Evolutionary conservation across 331 rosid genomes (phyloP), one percentile per base, ranked within the genome.

Genomic region (Rhamnella rubrinervis): DNA sequence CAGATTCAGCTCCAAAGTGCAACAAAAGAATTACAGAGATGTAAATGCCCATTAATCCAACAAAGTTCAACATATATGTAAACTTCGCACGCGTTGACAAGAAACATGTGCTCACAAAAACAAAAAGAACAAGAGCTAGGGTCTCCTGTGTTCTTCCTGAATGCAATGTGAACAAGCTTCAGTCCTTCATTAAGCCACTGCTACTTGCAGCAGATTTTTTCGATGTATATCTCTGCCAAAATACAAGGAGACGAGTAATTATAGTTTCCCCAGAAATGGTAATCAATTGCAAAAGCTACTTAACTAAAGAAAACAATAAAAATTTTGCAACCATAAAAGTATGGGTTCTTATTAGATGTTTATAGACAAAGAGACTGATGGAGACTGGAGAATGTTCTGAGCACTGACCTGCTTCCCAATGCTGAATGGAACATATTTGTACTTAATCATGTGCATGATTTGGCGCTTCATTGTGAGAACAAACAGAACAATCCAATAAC

Each of bases 401-500:
- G 57, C 65, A 63, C 81, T 77, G 49, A 85, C 96, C 89, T 83
- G 84, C 82, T 85, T 89, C 40, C 90, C 89, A 10, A 81, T 8
- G 84, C 67, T 80, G 87, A 87, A 81, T 18, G 96, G 93, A 63
- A 89, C 19, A 41, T 87, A 89, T 66, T 78, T 87, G 75, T 86
- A 81, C 81, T 87, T 87, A 35, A 89, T 83, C 96, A 85, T 81
- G 80, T 86, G 96, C 86, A 76, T 68, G 71, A 87, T 87, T 73
- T 85, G 93, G 82, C 96, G 93, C 85, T 87, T 89, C 92, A 89
- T 87, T n/a, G 90, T 87, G 80, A 86, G 92, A 67, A 77, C 72
- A 63, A 89, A 86, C 40, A 86, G 87, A 57, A 83, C 85, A 67
- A 83, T 14, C 92, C 96, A 86, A 78, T 86, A 86, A 70, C 78